Conservation (phyloP, 176 grass and related monocot genomes). For the Triticum timopheevii region DNA sequence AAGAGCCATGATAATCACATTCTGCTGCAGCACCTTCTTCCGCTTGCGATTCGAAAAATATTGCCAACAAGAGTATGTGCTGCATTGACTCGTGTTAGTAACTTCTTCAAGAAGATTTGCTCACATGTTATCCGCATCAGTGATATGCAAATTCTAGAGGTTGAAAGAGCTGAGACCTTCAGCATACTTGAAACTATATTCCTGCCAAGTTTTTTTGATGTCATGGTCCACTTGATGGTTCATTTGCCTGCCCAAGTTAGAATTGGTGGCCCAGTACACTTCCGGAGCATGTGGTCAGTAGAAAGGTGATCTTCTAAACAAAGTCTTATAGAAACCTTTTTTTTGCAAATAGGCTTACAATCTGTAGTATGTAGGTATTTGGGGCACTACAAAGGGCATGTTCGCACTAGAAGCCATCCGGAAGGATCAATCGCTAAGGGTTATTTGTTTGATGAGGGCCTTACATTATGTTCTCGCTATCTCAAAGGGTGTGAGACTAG, state of each 20-base stretch:
- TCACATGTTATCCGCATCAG: background rate
- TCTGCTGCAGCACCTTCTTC: background rate
- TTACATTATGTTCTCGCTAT: background rate
- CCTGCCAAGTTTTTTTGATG: background rate
- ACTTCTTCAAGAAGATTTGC: background rate
- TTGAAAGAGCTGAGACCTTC: background rate
- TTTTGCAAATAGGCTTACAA: too few species aligned
- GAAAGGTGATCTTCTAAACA: background rate
- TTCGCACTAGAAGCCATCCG: background rate
- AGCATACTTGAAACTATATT: background rate
- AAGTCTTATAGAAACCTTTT: background rate
- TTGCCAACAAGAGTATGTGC: background rate
- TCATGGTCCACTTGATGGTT: slow-evolving; percentile 4
- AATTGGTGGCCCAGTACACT: background rate
- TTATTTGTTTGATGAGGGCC: background rate
- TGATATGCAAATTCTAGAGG: background rate
- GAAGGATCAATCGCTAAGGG: background rate
- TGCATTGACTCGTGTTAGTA: background rate
- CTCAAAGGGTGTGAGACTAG: background rate
- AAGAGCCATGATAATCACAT: background rate
- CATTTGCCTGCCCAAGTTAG: background rate
- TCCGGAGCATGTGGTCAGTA: background rate
- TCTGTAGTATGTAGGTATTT: too few species aligned
- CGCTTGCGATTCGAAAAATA: background rate
- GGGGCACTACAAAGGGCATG: background rate